Base-by-base conservation (phyloP, 2,329 filamentous ascomycete species). In the Colletotrichum kahawae region DNA sequence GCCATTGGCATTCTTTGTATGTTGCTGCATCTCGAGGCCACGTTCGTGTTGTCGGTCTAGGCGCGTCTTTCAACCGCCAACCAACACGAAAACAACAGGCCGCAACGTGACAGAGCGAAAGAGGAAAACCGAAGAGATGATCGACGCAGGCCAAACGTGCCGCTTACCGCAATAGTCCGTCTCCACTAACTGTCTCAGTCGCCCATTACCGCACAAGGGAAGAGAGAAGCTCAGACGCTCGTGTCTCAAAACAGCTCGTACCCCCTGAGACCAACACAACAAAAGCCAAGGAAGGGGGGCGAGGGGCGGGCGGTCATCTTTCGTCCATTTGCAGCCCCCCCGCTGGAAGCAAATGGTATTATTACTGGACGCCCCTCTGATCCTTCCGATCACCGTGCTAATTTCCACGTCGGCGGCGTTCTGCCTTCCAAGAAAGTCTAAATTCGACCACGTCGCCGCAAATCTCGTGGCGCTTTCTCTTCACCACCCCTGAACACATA, bases 391-490 rank as follows among this genome's bases (percentile, higher is more conserved):
- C 31, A 62, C 62, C 68, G 54, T 48, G 54, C 60, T 60, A 74
- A 74, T 74, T 71, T 74, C 71, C 67, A 74, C 71, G 43, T 62
- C 34, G 64, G 70, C 59, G 29, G 67, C 71, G 12, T 70, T 5
- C 60, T 36, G 36, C 29, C 29, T 27, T 38, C 27, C 36, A 60
- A n/a, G 43, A 56, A 64, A 60, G 54, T 62, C 70, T 67, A 62
- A 67, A 62, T 51, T 38, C 29, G 54, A 62, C 38, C 64, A 68
- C 70, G 54, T 72, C 66, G 66, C 66, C 34, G 54, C 21, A 16
- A 38, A 27, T 43, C 43, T 34, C 64, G 64, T 67, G 64, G 54
- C 54, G 51, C 14, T 29, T 65, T 63, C n/a, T 31, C 29, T 62
- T n/a, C 57, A 24, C 57, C 24, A 38, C 29, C 48, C 43, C 27